phyloP scores from a whole-genome alignment of 108 stramenopile genomes.

The Phaeodactylum tricornutum region DNA sequence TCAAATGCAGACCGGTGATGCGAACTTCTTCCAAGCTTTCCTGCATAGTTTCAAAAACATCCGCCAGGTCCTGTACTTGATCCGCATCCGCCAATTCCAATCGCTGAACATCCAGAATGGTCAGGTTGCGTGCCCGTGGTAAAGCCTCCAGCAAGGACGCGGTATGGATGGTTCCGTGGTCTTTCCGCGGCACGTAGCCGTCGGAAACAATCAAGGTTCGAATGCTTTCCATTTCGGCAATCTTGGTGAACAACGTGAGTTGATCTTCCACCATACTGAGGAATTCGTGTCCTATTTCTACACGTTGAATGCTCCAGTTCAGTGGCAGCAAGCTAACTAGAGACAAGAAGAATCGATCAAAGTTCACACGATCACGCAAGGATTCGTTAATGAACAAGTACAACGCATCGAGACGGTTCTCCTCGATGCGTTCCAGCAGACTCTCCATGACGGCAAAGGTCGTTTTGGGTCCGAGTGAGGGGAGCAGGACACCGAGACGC shows the following conservation, averaged over 20 bases:
- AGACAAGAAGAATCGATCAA: constrained; percentile 16
- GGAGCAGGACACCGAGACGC: too few relatives aligned
- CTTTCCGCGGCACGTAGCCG: constrained; percentile 27
- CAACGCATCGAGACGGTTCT: constrained; percentile 26
- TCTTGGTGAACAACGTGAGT: constrained; percentile 8
- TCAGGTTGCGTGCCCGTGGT: constrained; percentile 16
- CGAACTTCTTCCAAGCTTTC: constrained; percentile 27
- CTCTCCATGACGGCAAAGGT: too few relatives aligned
- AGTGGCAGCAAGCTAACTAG: constrained; percentile 16
- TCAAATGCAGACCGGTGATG: constrained; percentile 12
- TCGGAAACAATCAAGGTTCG: constrained; percentile 22
- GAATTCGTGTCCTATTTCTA: constrained; percentile 31
- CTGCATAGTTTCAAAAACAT: constrained; percentile 12
- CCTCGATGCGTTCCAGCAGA: constrained; percentile 20
- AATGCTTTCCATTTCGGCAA: constrained; percentile 17
- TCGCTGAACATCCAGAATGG: constrained; percentile 24
- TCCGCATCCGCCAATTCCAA: constrained; percentile 6
- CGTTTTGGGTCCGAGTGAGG: too few relatives aligned
- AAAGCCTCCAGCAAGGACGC: constrained; percentile 13
- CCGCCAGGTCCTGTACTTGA: constrained; percentile 10
- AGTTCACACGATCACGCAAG: constrained; percentile 16
- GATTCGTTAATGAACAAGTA: constrained; percentile 30
- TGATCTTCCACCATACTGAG: constrained; percentile 11
- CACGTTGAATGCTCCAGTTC: constrained; percentile 30
- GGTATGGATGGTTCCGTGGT: constrained; percentile 14